phyloP scores from a whole-genome alignment of 306 rosid genomes.

The Quercus suber region DNA sequence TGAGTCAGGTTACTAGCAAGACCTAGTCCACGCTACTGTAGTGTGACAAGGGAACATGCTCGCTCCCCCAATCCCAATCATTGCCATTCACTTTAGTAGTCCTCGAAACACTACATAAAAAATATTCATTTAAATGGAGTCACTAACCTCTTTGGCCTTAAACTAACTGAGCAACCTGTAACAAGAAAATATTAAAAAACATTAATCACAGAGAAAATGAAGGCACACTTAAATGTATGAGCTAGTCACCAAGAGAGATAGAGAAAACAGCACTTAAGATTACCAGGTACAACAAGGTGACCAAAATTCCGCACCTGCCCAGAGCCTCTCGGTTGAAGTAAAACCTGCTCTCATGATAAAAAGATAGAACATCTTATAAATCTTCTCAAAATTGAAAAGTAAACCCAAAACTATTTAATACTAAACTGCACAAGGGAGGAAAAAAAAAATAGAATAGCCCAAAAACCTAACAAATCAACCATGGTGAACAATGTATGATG shows the following conservation, averaged over 20 bases:
- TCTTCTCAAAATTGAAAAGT: background rate
- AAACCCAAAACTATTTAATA: background rate
- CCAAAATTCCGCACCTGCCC: slow-evolving; percentile 40
- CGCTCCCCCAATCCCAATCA: background rate
- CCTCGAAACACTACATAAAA: background rate
- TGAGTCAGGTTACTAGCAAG: no score
- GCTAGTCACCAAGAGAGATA: background rate
- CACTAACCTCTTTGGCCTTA: slow-evolving; percentile 53
- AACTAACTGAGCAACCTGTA: slow-evolving; percentile 47
- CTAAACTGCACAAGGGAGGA: background rate
- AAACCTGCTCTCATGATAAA: slow-evolving; percentile 38
- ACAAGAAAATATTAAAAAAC: background rate
- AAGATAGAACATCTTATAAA: slow-evolving; percentile 23
- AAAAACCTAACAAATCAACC: background rate
- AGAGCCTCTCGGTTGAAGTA: slow-evolving; percentile 35
- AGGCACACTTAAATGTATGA: background rate
- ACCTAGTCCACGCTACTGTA: no score
- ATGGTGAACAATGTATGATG: background rate
- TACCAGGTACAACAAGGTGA: slow-evolving; percentile 48
- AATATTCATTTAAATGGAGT: background rate
- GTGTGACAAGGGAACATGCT: no score
- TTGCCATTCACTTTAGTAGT: background rate
- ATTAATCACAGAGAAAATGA: slow-evolving; percentile 13
- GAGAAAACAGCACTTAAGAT: slow-evolving; percentile 3
- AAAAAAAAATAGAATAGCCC: background rate